A percentile compares a stretch with the other conserved stretches of the same genome.
Conservation (phyloP, 2,329 filamentous ascomycete species). For the Trichoderma semiorbis region DNA sequence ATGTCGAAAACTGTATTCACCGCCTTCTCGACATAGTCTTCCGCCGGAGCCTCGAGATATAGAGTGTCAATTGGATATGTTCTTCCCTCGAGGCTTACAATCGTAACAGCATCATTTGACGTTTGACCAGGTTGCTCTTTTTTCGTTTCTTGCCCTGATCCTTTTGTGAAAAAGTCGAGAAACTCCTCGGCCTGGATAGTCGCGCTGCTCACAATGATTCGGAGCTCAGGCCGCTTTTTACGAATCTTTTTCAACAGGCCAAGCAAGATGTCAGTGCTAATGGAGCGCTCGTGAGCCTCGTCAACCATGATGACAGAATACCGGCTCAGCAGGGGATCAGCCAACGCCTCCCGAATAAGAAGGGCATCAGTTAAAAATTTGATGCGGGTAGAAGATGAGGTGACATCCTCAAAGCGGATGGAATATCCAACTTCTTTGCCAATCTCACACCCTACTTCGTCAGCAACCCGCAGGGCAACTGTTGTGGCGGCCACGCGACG, state of each 20-base stretch:
- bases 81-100: constrained; percentile 82
- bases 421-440: constrained; percentile 93
- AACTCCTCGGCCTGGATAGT: constrained; percentile 89
- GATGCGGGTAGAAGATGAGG: constrained; percentile 78
- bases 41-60: constrained; percentile 71
- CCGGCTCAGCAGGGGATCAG: constrained; percentile 83
- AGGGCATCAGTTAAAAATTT: constrained; percentile 96
- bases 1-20: constrained; percentile 85
- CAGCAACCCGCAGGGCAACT: constrained; percentile 81
- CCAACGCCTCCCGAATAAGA: constrained; percentile 83
- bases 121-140: constrained; percentile 28
- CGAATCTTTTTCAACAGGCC: constrained; percentile 89
- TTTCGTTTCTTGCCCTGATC: constrained; percentile 35
- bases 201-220: constrained; percentile 89
- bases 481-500: constrained; percentile 87
- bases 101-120: constrained; percentile 38
- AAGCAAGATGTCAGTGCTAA: constrained; percentile 87
- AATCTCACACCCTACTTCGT: constrained; percentile 80
- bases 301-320: constrained; percentile 98
- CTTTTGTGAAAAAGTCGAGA: constrained; percentile 65
- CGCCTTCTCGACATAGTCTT: constrained; percentile 82
- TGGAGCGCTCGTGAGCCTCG: constrained; percentile 89
- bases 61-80: constrained; percentile 86
- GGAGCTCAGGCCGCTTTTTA: constrained; percentile 73
- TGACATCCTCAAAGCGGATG: constrained; percentile 88